Percentiles rank a stretch among this genome's conserved stretches.
Conservation (phyloP, 345 rosid species). For the Ricinus communis region DNA sequence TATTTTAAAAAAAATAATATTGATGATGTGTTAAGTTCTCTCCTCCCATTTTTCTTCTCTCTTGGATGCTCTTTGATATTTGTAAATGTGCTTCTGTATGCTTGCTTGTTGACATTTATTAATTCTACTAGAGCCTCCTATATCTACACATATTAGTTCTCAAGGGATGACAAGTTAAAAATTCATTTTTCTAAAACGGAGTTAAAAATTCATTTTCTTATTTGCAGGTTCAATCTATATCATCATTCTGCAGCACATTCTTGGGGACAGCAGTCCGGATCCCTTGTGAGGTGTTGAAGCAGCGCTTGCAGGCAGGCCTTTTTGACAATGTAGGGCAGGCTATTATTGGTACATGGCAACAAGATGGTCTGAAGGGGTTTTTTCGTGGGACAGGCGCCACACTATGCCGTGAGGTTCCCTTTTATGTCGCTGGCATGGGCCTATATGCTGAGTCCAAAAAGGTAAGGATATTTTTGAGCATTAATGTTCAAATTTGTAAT, state of each 20-base stretch:
- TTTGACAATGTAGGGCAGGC: conserved; percentile 93
- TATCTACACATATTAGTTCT: neutral
- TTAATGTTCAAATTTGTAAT: too few species aligned
- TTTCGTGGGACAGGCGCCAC: conserved; percentile 98
- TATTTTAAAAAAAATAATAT: neutral
- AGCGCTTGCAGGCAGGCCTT: conserved; percentile 90
- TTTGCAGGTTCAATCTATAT: conserved; percentile 83
- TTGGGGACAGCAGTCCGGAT: conserved; percentile 93
- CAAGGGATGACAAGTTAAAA: too few species aligned
- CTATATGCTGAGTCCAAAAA: conserved; percentile 93
- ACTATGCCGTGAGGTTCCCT: conserved; percentile 94
- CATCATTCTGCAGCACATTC: conserved; percentile 92
- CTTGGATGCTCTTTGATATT: neutral
- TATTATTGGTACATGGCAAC: conserved; percentile 83
- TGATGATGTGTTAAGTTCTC: neutral
- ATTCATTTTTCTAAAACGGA: too few species aligned
- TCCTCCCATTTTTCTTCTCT: neutral
- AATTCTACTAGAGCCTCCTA: neutral
- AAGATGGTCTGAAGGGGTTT: conserved; percentile 87
- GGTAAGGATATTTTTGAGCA: conserved; percentile 41
- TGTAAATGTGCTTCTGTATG: too few species aligned
- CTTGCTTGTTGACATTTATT: neutral
- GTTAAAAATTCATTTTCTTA: neutral
- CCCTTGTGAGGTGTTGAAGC: conserved; percentile 97
- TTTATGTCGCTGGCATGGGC: conserved; percentile 94